Evolutionary conservation across 1,284 basidiomycete genomes (phyloP).

Genomic region (Pyrrhoderma lamaoense): DNA sequence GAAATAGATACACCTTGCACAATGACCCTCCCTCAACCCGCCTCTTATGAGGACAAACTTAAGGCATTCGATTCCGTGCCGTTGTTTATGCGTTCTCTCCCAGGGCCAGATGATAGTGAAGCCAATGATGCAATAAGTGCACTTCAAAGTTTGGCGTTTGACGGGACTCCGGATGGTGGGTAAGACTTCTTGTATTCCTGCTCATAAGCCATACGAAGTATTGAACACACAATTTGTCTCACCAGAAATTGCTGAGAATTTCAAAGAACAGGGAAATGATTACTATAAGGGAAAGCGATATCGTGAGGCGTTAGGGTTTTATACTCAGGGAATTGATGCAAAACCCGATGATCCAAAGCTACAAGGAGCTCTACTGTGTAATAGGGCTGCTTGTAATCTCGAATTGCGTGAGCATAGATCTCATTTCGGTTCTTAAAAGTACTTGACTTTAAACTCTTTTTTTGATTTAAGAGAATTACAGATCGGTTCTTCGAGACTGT

Average conservation of each 20-base stretch:
- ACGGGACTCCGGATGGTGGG: slow-evolving; percentile 91
- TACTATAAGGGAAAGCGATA: slow-evolving; percentile 85
- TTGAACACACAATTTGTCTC: not conserved
- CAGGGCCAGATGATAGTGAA: slow-evolving; percentile 46
- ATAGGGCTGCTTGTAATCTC: slow-evolving; percentile 89
- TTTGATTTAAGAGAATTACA: slow-evolving; percentile 67
- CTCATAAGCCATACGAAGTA: not conserved
- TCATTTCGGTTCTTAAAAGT: slow-evolving; percentile 8
- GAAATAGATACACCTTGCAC: too few species aligned
- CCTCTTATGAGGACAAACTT: slow-evolving; percentile 41
- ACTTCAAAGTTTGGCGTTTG: slow-evolving; percentile 78
- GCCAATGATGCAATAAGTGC: slow-evolving; percentile 72
- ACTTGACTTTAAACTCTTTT: slow-evolving; percentile 13
- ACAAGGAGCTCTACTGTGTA: slow-evolving; percentile 71
- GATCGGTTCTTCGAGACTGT: slow-evolving; percentile 78
- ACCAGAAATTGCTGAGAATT: slow-evolving; percentile 83
- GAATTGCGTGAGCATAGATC: slow-evolving; percentile 70
- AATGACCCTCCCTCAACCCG: slow-evolving; percentile 26
- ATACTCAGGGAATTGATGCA: slow-evolving; percentile 84
- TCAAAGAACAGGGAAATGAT: slow-evolving; percentile 94
- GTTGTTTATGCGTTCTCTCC: slow-evolving; percentile 89
- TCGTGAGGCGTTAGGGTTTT: slow-evolving; percentile 85
- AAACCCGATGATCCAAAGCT: slow-evolving; percentile 60
- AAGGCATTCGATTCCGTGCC: slow-evolving; percentile 56
- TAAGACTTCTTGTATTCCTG: slow-evolving; percentile 20